Evolutionary conservation across 2,329 filamentous ascomycete genomes (phyloP).

Genomic region (Graphilbum fragrans): DNA sequence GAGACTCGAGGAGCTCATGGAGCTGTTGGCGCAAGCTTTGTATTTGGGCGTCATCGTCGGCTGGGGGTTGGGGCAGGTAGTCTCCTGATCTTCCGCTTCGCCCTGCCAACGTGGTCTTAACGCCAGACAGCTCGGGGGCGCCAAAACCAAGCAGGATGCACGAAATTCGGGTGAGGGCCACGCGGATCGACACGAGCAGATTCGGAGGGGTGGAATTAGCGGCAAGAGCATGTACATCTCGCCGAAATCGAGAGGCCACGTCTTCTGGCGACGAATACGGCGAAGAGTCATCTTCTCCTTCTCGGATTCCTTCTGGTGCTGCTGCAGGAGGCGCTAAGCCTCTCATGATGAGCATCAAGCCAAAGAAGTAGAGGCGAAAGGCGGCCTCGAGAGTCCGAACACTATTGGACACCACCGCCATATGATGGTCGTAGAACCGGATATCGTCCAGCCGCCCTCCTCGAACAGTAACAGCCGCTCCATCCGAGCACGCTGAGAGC

Average conservation of each 20-base stretch:
- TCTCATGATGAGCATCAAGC: conserved; percentile 37
- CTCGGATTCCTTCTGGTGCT: neutral
- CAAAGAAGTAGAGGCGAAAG: conserved; percentile 43
- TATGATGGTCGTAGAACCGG: conserved; percentile 25
- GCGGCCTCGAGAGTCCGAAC: conserved; percentile 48
- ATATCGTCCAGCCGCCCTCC: neutral
- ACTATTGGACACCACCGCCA: conserved; percentile 33
- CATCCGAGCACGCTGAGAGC: conserved; percentile 29
- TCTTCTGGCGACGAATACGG: conserved; percentile 12
- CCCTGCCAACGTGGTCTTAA: neutral
- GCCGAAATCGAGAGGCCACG: conserved; percentile 34
- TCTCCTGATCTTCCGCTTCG: too few relatives aligned
- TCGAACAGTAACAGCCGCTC: neutral
- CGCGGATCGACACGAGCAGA: conserved; percentile 40
- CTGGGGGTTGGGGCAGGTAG: conserved; percentile 12
- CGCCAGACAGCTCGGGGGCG: conserved; percentile 1
- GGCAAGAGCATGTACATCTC: conserved; percentile 53
- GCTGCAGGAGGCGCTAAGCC: conserved; percentile 24
- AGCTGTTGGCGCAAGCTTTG: conserved; percentile 34
- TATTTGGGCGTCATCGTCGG: conserved; percentile 15
- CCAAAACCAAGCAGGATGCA: conserved; percentile 31
- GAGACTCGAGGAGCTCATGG: conserved; percentile 41
- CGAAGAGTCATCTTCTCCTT: too few relatives aligned
- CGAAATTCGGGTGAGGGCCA: conserved; percentile 41
- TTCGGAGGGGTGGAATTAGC: conserved; percentile 47